These are phyloP conservation scores for Hordeum vulgare DNA, from an alignment of 176 grass and related monocot genomes.

Conservation along the genomic window MorexV3_pseudomolecules_assembly NC_058522.1:487356353-487356852, in stretches of 20 bases:
- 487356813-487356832: not conserved
- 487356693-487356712: constrained; percentile 80
- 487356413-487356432: constrained; percentile 67
- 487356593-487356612: constrained; percentile 68
- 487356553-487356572: constrained; percentile 97
- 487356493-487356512: constrained; percentile 81
- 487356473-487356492: constrained; percentile 73
- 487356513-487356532: constrained; percentile 66
- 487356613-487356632: constrained; percentile 71
- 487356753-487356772: constrained; percentile 37
- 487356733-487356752: constrained; percentile 89
- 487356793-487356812: not conserved
- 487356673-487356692: constrained; percentile 70
- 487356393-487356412: not conserved
- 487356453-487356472: constrained; percentile 83
- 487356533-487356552: constrained; percentile 79
- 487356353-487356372: not conserved
- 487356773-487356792: not conserved
- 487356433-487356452: constrained; percentile 93
- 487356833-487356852: not conserved
- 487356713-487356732: constrained; percentile 90
- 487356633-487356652: constrained; percentile 78
- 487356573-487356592: constrained; percentile 93
- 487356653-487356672: constrained; percentile 71
- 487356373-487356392: not conserved